Base-by-base conservation (phyloP, 2,329 filamentous ascomycete genomes). In the Aspergillus sp. region DNA sequence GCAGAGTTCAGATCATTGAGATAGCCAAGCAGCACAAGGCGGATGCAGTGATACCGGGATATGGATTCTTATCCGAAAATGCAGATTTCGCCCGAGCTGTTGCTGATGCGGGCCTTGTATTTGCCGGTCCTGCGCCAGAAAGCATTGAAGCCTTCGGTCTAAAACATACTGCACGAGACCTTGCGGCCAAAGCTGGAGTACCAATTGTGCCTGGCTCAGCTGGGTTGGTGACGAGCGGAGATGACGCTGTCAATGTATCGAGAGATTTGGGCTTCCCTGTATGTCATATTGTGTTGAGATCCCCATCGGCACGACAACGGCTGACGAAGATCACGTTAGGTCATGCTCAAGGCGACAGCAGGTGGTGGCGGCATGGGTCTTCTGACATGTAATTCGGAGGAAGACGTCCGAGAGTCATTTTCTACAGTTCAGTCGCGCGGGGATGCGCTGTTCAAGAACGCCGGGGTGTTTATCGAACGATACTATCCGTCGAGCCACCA, bases 11-110 rank as follows among this genome's bases (percentile, higher is more conserved):
- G 42, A 73, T 75, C 2, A 68, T 86, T 16, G 62, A 72, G 3
- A 74, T 84, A n/a, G 82, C 82, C 9, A 75, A 74, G 40, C 64
- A 72, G 3, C 69, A 76, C 13, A 62, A 70, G 2, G 80, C 69
- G 2, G 77, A 87, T 54, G 83, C 82, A 3, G 76, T 88, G 14
- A 83, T 85, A 46, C 69, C 70, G 1, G 69, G 70, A 11, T 72
- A 72, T 56, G 69, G 70, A 24, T 71, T 63, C 49, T 57, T 72
- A 9, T 64, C 61, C 26, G 70, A 73, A 48, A 70, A 72, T 48
- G 59, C 64, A 11, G 54, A 60, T 0, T 72, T 72, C 32, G 68
- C 67, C 3, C 47, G 56, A 13, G 49, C 52, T 1, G 60, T 67
- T 1, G 56, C 56, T 1, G 45, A 62, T 9, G 67, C 65, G 9